These are phyloP conservation scores for Claviceps monticola DNA, from an alignment of 2,329 filamentous ascomycete genomes.

Conservation along the genomic window DNA sequence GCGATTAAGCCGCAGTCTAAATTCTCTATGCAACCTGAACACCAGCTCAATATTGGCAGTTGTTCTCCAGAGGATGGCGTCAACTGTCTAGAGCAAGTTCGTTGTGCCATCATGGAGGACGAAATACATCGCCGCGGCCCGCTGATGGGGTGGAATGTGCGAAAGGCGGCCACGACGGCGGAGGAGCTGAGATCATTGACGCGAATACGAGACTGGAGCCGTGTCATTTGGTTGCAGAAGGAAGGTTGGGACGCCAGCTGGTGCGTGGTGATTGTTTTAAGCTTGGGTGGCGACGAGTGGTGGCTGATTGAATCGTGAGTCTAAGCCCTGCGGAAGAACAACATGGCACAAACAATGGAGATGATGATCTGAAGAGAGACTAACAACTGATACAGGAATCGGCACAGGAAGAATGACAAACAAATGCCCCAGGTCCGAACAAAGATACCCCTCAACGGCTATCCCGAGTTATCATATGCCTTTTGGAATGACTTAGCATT, in stretches of 20 bases:
- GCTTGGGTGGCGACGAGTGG: constrained; percentile 63
- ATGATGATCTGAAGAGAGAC: constrained; percentile 1
- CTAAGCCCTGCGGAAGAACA: not conserved
- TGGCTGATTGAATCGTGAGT: constrained; percentile 55
- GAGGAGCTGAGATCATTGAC: constrained; percentile 46
- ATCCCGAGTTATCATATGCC: constrained; percentile 29
- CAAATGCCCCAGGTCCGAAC: constrained; percentile 20
- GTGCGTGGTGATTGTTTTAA: constrained; percentile 58
- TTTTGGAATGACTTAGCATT: constrained; percentile 41
- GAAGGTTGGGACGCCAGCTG: constrained; percentile 59
- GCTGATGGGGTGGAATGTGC: constrained; percentile 49
- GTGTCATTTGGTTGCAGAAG: constrained; percentile 55
- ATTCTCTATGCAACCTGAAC: constrained; percentile 43
- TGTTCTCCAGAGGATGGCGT: constrained; percentile 45
- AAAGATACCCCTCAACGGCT: constrained; percentile 28
- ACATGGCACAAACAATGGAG: constrained; percentile 3
- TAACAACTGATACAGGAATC: constrained; percentile 7
- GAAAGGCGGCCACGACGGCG: constrained; percentile 32
- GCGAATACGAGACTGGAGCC: constrained; percentile 49
- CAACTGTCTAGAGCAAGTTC: constrained; percentile 42
- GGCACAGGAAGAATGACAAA: constrained; percentile 9
- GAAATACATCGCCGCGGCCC: constrained; percentile 46
- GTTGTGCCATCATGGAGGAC: constrained; percentile 47
- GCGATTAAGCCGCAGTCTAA: constrained; percentile 52
- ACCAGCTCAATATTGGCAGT: constrained; percentile 46